phyloP scores from a whole-genome alignment of 179 eudicot species.

The Spinacia oleracea region DNA sequence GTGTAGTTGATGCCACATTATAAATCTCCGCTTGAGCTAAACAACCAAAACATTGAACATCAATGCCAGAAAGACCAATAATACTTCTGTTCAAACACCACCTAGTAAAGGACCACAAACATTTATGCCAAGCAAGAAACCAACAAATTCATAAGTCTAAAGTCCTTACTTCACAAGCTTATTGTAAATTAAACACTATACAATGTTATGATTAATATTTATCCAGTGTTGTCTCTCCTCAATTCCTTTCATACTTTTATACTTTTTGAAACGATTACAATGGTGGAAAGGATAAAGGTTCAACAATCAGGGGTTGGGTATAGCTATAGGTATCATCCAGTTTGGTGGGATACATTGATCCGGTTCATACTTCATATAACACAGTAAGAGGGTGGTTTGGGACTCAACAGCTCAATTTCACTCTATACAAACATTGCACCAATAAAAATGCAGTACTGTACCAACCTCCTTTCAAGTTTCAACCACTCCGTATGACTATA shows the following conservation, averaged over 20 bases:
- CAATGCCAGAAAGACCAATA: background rate
- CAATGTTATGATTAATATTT: background rate
- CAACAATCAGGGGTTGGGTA: background rate
- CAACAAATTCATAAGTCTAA: background rate
- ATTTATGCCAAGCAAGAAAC: background rate
- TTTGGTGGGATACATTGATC: background rate
- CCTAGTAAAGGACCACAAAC: background rate
- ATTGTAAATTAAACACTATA: background rate
- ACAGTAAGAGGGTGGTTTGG: background rate
- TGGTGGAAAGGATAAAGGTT: background rate
- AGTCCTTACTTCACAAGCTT: background rate
- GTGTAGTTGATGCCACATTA: background rate
- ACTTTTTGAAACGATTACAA: background rate
- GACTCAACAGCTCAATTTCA: background rate
- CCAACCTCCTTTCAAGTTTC: background rate
- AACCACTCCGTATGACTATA: background rate
- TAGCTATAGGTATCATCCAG: background rate
- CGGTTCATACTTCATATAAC: background rate
- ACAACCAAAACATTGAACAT: background rate
- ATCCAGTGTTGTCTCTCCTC: background rate
- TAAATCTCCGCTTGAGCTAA: background rate
- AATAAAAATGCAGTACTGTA: background rate
- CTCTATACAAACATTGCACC: background rate
- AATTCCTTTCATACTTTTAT: background rate
- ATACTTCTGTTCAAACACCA: background rate